phyloP scores from a whole-genome alignment of 768 basidiomycete genomes.

The Pholiota conissans region DNA sequence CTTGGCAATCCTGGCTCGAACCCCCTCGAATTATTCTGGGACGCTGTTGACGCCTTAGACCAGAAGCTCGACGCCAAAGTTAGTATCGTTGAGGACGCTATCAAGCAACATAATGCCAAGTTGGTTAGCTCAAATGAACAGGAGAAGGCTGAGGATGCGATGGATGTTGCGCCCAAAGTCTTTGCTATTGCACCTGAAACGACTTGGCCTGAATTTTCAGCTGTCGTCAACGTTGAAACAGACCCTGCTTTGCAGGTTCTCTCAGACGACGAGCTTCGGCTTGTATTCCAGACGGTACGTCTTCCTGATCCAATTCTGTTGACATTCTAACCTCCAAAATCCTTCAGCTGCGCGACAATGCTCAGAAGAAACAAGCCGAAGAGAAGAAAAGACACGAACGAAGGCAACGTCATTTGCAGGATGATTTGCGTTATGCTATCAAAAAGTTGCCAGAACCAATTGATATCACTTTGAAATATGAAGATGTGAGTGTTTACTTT shows the following conservation, averaged over 20 bases:
- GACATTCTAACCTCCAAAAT: constrained; percentile 1
- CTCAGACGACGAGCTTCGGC: constrained; percentile 48
- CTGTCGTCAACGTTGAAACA: constrained; percentile 54
- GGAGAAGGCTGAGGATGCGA: constrained; percentile 22
- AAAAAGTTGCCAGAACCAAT: constrained; percentile 85
- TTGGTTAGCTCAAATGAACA: constrained; percentile 25
- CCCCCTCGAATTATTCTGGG: constrained; percentile 97
- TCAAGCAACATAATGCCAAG: constrained; percentile 49
- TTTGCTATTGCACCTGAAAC: constrained; percentile 57
- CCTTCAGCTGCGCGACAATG: constrained; percentile 67
- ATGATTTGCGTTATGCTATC: constrained; percentile 94
- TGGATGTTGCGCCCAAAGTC: constrained; percentile 25
- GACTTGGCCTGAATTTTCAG: constrained; percentile 61
- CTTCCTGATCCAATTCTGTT: constrained; percentile 3
- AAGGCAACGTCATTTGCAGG: constrained; percentile 83
- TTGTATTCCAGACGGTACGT: constrained; percentile 66
- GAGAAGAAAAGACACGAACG: constrained; percentile 88
- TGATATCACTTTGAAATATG: constrained; percentile 74
- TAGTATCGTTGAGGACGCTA: constrained; percentile 59
- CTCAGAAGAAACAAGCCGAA: constrained; percentile 75
- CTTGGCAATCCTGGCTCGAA: constrained; percentile 94
- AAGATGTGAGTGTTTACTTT: constrained; percentile 55
- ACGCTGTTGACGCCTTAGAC: constrained; percentile 83
- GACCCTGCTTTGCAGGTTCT: constrained; percentile 53
- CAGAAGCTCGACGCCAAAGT: constrained; percentile 83